phyloP scores from a whole-genome alignment of 495 filamentous ascomycete species.

The Glutinoglossum americanum region DNA sequence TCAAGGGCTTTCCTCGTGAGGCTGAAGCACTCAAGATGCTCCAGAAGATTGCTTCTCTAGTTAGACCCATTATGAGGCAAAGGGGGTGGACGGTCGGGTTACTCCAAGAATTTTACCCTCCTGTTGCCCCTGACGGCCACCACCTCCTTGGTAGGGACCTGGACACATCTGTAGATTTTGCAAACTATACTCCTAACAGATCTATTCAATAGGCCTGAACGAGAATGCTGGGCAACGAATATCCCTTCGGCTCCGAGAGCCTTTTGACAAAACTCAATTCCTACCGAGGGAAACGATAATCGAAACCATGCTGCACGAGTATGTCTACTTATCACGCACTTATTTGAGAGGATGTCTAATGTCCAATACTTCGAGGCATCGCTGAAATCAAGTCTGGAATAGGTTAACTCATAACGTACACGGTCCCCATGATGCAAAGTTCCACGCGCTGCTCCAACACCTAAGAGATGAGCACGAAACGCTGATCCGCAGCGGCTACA shows the following conservation, averaged over 20 bases:
- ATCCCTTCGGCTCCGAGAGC: constrained; percentile 62
- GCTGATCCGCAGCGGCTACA: constrained; percentile 62
- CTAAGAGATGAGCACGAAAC: constrained; percentile 67
- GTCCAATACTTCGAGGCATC: background rate
- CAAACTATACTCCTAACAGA: background rate
- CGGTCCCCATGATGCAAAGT: constrained; percentile 63
- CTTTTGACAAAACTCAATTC: constrained; percentile 55
- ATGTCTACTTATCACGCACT: constrained; percentile 9
- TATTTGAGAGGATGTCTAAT: background rate
- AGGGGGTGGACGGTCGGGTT: constrained; percentile 60
- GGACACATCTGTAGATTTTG: background rate
- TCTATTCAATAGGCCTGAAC: constrained; percentile 39
- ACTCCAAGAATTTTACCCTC: constrained; percentile 68
- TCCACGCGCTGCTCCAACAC: constrained; percentile 72
- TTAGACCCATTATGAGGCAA: constrained; percentile 90
- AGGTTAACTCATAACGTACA: constrained; percentile 66
- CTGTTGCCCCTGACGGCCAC: constrained; percentile 21
- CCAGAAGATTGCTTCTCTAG: constrained; percentile 65
- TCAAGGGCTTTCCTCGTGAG: constrained; percentile 45
- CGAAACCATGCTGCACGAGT: constrained; percentile 92
- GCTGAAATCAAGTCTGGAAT: constrained; percentile 1
- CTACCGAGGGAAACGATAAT: constrained; percentile 56
- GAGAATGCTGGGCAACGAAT: constrained; percentile 56
- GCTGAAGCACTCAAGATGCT: constrained; percentile 66
- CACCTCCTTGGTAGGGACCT: constrained; percentile 44